phyloP scores from a whole-genome alignment of 2,329 filamentous ascomycete species.

The Alternaria gansuensis region DNA sequence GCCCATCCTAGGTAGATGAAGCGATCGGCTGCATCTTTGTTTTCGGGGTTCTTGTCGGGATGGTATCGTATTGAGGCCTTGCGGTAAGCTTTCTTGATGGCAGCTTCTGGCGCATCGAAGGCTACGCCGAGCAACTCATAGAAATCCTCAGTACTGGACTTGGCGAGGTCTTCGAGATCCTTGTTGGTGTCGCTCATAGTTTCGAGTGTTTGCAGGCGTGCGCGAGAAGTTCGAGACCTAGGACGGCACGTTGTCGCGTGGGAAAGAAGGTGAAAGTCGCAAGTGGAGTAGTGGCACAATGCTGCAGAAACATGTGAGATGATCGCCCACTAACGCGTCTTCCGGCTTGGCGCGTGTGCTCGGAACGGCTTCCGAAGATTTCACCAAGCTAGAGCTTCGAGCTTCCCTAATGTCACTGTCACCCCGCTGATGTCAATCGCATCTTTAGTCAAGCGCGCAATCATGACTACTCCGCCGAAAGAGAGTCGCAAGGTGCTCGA shows the following conservation, averaged over 20 bases:
- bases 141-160: conserved; percentile 66
- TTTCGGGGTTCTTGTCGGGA: conserved; percentile 81
- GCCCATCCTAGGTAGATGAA: conserved; percentile 88
- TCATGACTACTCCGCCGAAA: conserved; percentile 40
- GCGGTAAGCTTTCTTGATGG: conserved; percentile 84
- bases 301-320: conserved; percentile 26
- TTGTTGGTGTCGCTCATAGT: conserved; percentile 51
- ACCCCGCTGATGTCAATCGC: conserved; percentile 35
- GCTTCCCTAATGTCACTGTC: conserved; percentile 9
- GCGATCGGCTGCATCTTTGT: conserved; percentile 72
- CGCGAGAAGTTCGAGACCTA: not conserved
- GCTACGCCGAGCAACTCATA: conserved; percentile 78
- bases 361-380: conserved; percentile 25
- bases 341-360: conserved; percentile 7
- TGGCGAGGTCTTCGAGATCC: conserved; percentile 56
- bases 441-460: conserved; percentile 24
- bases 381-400: conserved; percentile 12
- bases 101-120: conserved; percentile 70
- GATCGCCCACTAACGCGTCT: conserved; percentile 30
- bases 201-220: not conserved
- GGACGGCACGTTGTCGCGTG: not conserved
- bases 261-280: not conserved
- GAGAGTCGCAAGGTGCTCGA: conserved; percentile 62
- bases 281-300: conserved; percentile 5
- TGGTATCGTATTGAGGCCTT: conserved; percentile 89